A percentile compares a stretch with the other conserved stretches of the same genome.
Evolutionary conservation across 2,329 filamentous ascomycete species (phyloP).

Genomic region (Mariannaea elegans): DNA sequence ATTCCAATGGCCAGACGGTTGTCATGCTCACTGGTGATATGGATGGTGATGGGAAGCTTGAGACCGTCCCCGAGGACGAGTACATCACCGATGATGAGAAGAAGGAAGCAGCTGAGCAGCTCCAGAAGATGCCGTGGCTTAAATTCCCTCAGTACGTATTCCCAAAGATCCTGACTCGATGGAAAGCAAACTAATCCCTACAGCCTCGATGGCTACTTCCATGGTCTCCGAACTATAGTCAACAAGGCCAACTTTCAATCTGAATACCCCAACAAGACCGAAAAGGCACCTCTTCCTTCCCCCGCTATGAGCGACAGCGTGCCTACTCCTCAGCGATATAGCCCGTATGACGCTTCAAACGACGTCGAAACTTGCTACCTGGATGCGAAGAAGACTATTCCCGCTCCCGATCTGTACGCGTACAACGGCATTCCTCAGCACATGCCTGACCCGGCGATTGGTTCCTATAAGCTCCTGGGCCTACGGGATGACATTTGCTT

Average conservation of each 20-base stretch:
- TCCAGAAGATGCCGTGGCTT: slow-evolving; percentile 51
- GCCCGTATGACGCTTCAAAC: slow-evolving; percentile 72
- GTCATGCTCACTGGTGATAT: slow-evolving; percentile 42
- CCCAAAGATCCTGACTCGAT: neutral
- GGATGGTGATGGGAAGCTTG: slow-evolving; percentile 40
- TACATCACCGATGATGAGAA: slow-evolving; percentile 43
- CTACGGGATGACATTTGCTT: slow-evolving; percentile 84
- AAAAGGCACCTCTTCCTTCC: slow-evolving; percentile 45
- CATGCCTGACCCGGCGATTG: slow-evolving; percentile 80
- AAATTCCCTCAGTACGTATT: slow-evolving; percentile 49
- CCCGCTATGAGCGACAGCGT: slow-evolving; percentile 46
- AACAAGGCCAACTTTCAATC: slow-evolving; percentile 69
- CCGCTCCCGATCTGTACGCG: slow-evolving; percentile 70
- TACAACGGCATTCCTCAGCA: slow-evolving; percentile 77
- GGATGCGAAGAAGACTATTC: slow-evolving; percentile 65
- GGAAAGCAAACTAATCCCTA: slow-evolving; percentile 23
- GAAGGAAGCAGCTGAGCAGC: slow-evolving; percentile 42
- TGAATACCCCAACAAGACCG: slow-evolving; percentile 71
- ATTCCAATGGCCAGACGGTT: slow-evolving; percentile 39
- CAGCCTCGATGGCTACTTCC: slow-evolving; percentile 84
- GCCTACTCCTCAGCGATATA: slow-evolving; percentile 64
- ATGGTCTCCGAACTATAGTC: slow-evolving; percentile 77
- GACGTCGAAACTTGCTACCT: slow-evolving; percentile 70
- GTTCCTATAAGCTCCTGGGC: slow-evolving; percentile 78
- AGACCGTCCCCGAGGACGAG: slow-evolving; percentile 35